Percentiles rank a stretch among this genome's conserved stretches.
Evolutionary conservation across 176 grass and related monocot genomes (phyloP).

Genomic region (Stipa capillata): DNA sequence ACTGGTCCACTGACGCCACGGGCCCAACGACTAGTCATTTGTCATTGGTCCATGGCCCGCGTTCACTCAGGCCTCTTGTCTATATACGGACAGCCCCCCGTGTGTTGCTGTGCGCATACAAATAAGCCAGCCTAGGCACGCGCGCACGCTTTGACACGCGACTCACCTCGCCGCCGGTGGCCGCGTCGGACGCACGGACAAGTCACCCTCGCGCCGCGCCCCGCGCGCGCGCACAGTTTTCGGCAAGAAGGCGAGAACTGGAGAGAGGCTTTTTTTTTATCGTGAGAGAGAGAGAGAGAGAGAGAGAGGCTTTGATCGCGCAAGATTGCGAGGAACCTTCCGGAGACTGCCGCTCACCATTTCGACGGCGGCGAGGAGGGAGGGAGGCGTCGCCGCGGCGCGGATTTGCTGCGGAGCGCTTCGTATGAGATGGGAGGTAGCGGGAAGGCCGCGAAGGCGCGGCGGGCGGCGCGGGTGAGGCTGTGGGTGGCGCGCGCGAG

Average conservation of each 20-base stretch:
- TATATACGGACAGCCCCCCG: background rate
- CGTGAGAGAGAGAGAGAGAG: background rate
- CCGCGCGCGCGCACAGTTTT: background rate
- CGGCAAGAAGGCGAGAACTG: background rate
- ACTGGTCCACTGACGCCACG: accelerated
- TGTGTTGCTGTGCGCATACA: constrained; percentile 26
- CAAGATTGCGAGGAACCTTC: background rate
- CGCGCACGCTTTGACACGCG: constrained; percentile 12
- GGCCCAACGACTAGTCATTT: background rate
- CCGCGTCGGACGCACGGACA: background rate
- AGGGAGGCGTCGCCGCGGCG: background rate
- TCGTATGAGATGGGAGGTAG: constrained; percentile 30
- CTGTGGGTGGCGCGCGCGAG: constrained; percentile 66
- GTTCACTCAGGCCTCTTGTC: background rate
- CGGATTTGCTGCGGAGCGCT: background rate
- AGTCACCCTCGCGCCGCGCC: background rate
- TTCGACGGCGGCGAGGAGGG: background rate
- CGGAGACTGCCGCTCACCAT: background rate
- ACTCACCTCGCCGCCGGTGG: constrained; percentile 23
- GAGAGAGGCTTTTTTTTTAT: background rate
- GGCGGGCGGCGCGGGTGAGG: constrained; percentile 53
- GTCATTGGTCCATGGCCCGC: background rate
- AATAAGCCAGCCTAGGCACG: constrained; percentile 30
- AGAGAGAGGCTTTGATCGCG: background rate
- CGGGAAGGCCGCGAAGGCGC: constrained; percentile 41